Conservation (phyloP, 2,329 filamentous ascomycete genomes). For the Acrocalymma vagum region DNA sequence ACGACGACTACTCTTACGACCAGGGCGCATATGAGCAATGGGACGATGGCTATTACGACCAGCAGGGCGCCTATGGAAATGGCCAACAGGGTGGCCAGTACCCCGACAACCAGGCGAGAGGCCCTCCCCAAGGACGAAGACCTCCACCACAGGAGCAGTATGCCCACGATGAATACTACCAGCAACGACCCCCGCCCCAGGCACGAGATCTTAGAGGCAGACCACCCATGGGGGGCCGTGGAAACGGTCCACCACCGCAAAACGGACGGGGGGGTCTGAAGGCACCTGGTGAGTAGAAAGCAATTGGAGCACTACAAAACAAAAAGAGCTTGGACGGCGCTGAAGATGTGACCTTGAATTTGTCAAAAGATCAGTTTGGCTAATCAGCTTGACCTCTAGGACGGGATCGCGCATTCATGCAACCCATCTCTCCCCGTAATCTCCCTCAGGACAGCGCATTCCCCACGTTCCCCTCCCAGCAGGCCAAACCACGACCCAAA, state of each 20-base stretch:
- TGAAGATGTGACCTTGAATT: too few relatives aligned
- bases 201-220: slow-evolving; percentile 36
- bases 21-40: slow-evolving; percentile 44
- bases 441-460: slow-evolving; percentile 57
- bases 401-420: slow-evolving; percentile 38
- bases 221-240: slow-evolving; percentile 33
- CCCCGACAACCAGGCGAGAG: slow-evolving; percentile 25
- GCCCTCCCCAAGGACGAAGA: slow-evolving; percentile 23
- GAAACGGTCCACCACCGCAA: slow-evolving; percentile 24
- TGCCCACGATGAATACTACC: slow-evolving; percentile 29
- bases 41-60: slow-evolving; percentile 43
- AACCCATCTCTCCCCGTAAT: slow-evolving; percentile 33
- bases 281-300: slow-evolving; percentile 39
- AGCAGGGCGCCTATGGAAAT: slow-evolving; percentile 38
- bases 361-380: too few relatives aligned
- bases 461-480: slow-evolving; percentile 52
- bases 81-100: slow-evolving; percentile 34
- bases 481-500: slow-evolving; percentile 34
- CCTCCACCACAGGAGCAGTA: slow-evolving; percentile 18
- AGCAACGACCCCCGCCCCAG: slow-evolving; percentile 30
- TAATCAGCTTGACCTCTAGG: too few relatives aligned
- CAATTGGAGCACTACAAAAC: too few relatives aligned
- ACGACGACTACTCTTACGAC: slow-evolving; percentile 44
- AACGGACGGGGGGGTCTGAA: slow-evolving; percentile 35
- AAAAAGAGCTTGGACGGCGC: too few relatives aligned